phyloP scores from a whole-genome alignment of 495 filamentous ascomycete species.

The Penicillium arizonense region DNA sequence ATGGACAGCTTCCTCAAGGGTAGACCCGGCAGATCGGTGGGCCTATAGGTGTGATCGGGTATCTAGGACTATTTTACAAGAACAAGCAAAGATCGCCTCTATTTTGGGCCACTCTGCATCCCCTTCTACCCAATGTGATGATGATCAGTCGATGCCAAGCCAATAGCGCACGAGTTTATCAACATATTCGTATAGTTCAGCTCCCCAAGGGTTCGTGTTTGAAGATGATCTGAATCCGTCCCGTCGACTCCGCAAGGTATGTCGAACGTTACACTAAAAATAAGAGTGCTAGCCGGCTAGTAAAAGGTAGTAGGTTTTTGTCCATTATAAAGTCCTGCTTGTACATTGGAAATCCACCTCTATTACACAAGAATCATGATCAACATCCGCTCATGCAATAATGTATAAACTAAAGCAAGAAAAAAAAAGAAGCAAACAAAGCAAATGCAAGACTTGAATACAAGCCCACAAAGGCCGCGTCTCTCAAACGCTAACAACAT shows the following conservation, averaged over 20 bases:
- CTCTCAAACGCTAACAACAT: neutral
- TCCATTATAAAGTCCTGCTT: constrained; percentile 11
- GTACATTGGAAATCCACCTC: constrained; percentile 1
- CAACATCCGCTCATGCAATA: neutral
- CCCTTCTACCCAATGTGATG: too few species aligned
- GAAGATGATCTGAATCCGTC: too few species aligned
- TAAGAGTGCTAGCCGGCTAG: too few species aligned
- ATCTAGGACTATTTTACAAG: neutral
- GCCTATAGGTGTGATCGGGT: too few species aligned
- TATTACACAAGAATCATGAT: constrained; percentile 5
- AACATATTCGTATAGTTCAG: too few species aligned
- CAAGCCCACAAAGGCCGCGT: neutral
- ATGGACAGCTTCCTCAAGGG: neutral
- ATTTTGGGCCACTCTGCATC: neutral
- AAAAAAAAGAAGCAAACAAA: neutral
- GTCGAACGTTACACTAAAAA: too few species aligned
- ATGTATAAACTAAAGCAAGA: neutral
- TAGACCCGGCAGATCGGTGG: too few species aligned
- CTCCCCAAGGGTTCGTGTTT: too few species aligned
- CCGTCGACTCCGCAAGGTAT: too few species aligned
- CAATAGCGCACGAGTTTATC: too few species aligned
- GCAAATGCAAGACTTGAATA: neutral
- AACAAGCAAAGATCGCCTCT: neutral
- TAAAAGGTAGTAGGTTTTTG: neutral
- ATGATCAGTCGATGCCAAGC: too few species aligned